These are phyloP conservation scores for Populus hybrid DNA, from an alignment of 441 rosid species.

Conservation along the genomic window DNA sequence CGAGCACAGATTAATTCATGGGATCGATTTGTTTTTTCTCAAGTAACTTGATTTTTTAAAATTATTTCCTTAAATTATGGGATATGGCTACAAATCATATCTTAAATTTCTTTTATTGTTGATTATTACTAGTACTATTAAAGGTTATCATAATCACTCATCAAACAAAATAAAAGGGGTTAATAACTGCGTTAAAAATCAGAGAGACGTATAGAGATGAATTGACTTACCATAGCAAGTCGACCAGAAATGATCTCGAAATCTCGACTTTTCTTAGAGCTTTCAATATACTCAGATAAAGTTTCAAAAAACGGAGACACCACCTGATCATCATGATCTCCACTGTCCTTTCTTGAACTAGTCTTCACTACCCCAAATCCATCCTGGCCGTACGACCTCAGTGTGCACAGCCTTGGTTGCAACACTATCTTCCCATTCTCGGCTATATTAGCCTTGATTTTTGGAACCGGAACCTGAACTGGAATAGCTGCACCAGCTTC, in stretches of 20 bases:
- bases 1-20: too few relatives aligned
- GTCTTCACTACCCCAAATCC: slow-evolving; percentile 44
- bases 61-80: too few relatives aligned
- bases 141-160: background rate
- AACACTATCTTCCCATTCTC: slow-evolving; percentile 60
- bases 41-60: too few relatives aligned
- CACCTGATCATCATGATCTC: slow-evolving; percentile 21
- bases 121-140: background rate
- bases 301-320: slow-evolving; percentile 68
- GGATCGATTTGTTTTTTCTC: too few relatives aligned
- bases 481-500: slow-evolving; percentile 14
- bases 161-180: background rate
- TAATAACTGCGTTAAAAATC: background rate
- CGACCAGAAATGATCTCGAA: slow-evolving; percentile 89
- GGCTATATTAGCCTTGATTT: slow-evolving; percentile 25
- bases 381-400: slow-evolving; percentile 84
- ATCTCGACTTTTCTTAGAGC: slow-evolving; percentile 79
- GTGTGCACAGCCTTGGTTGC: slow-evolving; percentile 80
- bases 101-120: background rate
- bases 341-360: slow-evolving; percentile 19
- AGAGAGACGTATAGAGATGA: background rate
- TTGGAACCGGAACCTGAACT: slow-evolving; percentile 16
- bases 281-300: slow-evolving; percentile 80
- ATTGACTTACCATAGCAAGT: slow-evolving; percentile 65
- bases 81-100: background rate